phyloP scores from a whole-genome alignment of 345 rosid species.

The Populus tremula region DNA sequence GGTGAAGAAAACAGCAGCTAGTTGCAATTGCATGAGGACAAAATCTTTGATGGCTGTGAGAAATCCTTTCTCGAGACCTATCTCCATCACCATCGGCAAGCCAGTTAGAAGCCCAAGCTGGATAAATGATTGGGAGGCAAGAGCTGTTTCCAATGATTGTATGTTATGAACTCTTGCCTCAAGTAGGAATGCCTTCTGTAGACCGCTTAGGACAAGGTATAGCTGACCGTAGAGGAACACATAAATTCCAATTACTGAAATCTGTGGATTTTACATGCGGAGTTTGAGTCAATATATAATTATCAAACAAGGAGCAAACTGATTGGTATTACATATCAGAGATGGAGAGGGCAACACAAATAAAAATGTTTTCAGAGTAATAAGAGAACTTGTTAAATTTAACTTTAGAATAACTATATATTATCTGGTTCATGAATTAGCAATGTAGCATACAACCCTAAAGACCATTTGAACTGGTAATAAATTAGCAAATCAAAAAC shows the following conservation, averaged over 20 bases:
- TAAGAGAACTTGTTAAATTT: no score
- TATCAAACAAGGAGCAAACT: no score
- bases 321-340: no score
- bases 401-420: no score
- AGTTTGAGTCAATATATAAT: neutral
- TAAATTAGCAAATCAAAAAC: no score
- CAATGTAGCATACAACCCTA: no score
- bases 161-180: constrained; percentile 80
- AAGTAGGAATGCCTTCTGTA: constrained; percentile 60
- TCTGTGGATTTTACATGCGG: constrained; percentile 37
- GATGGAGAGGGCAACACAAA: no score
- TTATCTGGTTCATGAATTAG: no score
- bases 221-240: constrained; percentile 92
- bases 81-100: constrained; percentile 98
- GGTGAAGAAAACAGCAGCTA: constrained; percentile 94
- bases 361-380: no score
- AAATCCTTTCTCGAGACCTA: constrained; percentile 94
- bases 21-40: constrained; percentile 92
- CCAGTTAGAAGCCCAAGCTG: constrained; percentile 97
- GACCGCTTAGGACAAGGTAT: constrained; percentile 92
- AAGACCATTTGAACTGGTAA: no score
- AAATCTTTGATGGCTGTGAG: constrained; percentile 87
- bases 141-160: constrained; percentile 86
- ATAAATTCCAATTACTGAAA: constrained; percentile 75
- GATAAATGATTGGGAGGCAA: constrained; percentile 93